phyloP scores from a whole-genome alignment of 495 filamentous ascomycete genomes.

The Lasiosphaeria hispida region DNA sequence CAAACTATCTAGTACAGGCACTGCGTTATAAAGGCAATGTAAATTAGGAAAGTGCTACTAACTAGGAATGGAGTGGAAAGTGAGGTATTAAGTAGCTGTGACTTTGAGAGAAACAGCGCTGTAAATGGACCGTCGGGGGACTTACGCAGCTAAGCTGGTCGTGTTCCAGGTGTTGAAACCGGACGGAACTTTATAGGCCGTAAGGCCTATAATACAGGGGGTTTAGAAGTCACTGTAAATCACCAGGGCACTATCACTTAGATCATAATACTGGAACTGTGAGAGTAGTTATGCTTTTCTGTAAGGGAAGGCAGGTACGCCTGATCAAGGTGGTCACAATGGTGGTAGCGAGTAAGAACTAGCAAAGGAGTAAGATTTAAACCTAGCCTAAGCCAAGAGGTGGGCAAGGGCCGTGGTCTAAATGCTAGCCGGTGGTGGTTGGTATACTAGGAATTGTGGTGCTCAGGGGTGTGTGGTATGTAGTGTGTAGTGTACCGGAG shows the following conservation, averaged over 20 bases:
- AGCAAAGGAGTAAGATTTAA: too few species aligned
- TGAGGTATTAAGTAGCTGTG: conserved; percentile 3
- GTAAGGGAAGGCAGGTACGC: too few species aligned
- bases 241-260: conserved; percentile 3
- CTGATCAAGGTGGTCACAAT: too few species aligned
- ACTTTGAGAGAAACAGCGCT: conserved; percentile 4
- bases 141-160: background rate
- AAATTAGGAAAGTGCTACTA: background rate
- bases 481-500: too few species aligned
- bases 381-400: too few species aligned
- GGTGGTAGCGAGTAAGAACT: too few species aligned
- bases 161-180: background rate
- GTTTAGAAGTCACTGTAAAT: conserved; percentile 3
- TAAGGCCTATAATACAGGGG: conserved; percentile 2
- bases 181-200: background rate
- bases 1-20: conserved; percentile 4
- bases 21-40: background rate
- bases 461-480: too few species aligned
- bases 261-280: conserved; percentile 4
- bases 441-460: too few species aligned
- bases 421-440: too few species aligned
- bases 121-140: conserved; percentile 1
- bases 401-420: too few species aligned
- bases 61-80: background rate
- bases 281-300: background rate